phyloP scores from a whole-genome alignment of 768 basidiomycete genomes.

The Tephrocybe sp. region DNA sequence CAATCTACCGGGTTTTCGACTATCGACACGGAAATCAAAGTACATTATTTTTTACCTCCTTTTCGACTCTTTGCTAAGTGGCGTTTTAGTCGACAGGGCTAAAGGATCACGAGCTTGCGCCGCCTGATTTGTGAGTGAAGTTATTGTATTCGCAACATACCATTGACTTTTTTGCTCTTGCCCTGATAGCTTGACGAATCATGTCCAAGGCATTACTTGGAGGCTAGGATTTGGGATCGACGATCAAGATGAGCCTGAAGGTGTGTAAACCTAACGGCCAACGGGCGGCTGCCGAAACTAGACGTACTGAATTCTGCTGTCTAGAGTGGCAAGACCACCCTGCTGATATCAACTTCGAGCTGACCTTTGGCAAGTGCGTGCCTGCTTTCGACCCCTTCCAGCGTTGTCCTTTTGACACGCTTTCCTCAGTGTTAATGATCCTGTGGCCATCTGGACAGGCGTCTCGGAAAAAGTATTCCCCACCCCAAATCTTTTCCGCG shows the following conservation, averaged over 20 bases:
- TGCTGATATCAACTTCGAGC: slow-evolving; percentile 49
- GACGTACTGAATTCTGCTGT: slow-evolving; percentile 8
- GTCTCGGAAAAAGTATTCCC: slow-evolving; percentile 9
- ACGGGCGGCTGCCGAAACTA: not conserved
- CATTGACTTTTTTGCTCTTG: not conserved
- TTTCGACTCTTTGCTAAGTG: not conserved
- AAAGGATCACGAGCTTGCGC: slow-evolving; percentile 54
- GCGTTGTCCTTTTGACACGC: no score
- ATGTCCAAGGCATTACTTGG: slow-evolving; percentile 63
- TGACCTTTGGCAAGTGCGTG: slow-evolving; percentile 50
- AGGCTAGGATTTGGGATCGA: slow-evolving; percentile 59
- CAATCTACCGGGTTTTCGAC: slow-evolving; percentile 57
- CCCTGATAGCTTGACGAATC: slow-evolving; percentile 45
- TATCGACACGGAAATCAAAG: slow-evolving; percentile 64
- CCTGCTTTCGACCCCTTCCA: not conserved
- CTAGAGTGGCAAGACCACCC: slow-evolving; percentile 61
- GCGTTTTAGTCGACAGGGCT: slow-evolving; percentile 42
- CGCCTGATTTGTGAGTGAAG: slow-evolving; percentile 55
- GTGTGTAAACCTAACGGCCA: slow-evolving; percentile 31
- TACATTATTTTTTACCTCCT: slow-evolving; percentile 11
- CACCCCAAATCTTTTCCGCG: slow-evolving; percentile 3
- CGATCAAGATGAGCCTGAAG: slow-evolving; percentile 53
- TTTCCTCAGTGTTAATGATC: slow-evolving; percentile 50
- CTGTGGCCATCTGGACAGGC: slow-evolving; percentile 47
- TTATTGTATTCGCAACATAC: slow-evolving; percentile 3